Conservation (phyloP, 179 eudicot species). For the Spergularia azorica region DNA sequence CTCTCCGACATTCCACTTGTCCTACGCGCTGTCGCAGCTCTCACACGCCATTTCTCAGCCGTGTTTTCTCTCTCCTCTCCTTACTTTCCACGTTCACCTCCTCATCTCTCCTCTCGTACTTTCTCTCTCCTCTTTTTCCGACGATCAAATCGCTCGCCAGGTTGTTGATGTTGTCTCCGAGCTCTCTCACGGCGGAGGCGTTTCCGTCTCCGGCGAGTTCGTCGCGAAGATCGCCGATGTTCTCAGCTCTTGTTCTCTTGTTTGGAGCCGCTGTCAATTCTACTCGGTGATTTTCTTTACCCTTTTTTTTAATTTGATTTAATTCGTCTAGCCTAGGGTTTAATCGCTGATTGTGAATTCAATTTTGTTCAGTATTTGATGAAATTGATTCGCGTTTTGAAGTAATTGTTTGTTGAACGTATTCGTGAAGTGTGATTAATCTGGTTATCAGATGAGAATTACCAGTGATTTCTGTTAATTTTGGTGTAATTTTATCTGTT, state of each 20-base stretch:
- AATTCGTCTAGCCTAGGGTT: no score
- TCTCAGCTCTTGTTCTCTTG: slow-evolving; percentile 48
- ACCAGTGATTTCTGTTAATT: neutral
- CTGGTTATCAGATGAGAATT: neutral
- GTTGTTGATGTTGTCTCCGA: slow-evolving; percentile 44
- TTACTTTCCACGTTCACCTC: slow-evolving; percentile 63
- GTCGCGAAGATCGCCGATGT: slow-evolving; percentile 48
- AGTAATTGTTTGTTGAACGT: neutral
- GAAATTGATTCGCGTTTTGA: neutral
- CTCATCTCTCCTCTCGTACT: slow-evolving; percentile 66
- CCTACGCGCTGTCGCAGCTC: slow-evolving; percentile 92
- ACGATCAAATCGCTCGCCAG: slow-evolving; percentile 66
- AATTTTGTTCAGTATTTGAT: neutral
- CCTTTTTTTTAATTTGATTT: neutral
- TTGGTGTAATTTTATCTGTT: neutral
- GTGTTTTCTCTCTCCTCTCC: slow-evolving; percentile 48
- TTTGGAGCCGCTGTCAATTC: slow-evolving; percentile 72
- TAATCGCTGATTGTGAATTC: neutral
- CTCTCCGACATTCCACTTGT: slow-evolving; percentile 65
- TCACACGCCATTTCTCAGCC: slow-evolving; percentile 64
- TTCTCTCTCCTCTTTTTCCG: slow-evolving; percentile 51
- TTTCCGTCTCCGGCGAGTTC: slow-evolving; percentile 51
- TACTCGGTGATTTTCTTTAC: slow-evolving; percentile 44
- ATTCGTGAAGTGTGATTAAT: neutral
- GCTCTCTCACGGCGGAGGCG: slow-evolving; percentile 41